Base-by-base conservation (phyloP, 495 filamentous ascomycete species). In the Chaetomidium leptoderma region DNA sequence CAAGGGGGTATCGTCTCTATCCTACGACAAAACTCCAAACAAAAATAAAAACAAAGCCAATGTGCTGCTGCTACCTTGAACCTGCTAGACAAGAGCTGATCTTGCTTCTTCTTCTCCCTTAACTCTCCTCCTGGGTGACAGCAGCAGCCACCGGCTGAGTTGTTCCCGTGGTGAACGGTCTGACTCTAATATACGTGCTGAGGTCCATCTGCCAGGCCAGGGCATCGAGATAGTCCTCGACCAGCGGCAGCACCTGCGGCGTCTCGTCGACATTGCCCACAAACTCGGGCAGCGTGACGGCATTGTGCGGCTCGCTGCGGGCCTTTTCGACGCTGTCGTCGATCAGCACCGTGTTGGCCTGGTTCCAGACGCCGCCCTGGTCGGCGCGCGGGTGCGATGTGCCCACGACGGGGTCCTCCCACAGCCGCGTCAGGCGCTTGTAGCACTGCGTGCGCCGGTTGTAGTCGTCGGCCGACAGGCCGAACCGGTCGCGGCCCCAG, bases 281-380 rank as follows among this genome's bases (percentile, higher is more conserved):
- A 66, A 92, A 96, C 65, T 93, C 91, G 0, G 90, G 86, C 33
- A 97, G 76, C 58, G 86, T 75, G 11, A 97, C 70, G 21, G 90
- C 80, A 57, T 97, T 98, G 72, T 80, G 83, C 0, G 95, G 95
- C 67, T 98, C 87, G 55, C 80, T 84, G 49, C 78, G 76, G 2
- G 86, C 93, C 75, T 97, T 98, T 58, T 87, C 72, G 11, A 66
- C 66, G 47, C 82, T 86, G 70, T 97, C 95, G 60, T 98, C 93
- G 23, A 97, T 84, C 13, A 98, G 75, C 30, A 98, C 74, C 0
- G 93, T 97, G 68, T 97, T 92, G n/a, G 72, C 76, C 71, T 96
- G 92, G 59, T 79, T 74, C 89, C 90, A 98, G 27, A 61, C 60
- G 29, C 53, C 66, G 33, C 72, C 40, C 21, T 21, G 14, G 2